These are phyloP conservation scores for Calonectria pseudoreteaudii DNA, from an alignment of 2,329 filamentous ascomycete genomes.

Conservation along the genomic window DNA sequence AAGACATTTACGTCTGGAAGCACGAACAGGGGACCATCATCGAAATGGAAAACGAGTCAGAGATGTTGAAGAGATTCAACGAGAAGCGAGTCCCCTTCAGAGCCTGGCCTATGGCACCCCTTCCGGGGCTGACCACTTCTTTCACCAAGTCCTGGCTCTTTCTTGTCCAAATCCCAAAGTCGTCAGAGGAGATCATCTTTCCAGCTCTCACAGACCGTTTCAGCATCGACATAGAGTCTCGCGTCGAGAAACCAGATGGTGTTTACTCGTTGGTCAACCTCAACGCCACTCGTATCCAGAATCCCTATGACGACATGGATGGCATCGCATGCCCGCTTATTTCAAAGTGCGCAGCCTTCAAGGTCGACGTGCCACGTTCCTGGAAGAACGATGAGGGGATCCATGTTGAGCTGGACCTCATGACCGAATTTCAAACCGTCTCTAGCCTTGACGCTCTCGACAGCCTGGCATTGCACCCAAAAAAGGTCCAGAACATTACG, in stretches of 20 bases:
- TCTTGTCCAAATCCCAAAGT: slow-evolving; percentile 41
- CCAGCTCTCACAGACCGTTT: slow-evolving; percentile 45
- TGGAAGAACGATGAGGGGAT: slow-evolving; percentile 40
- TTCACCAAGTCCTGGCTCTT: slow-evolving; percentile 49
- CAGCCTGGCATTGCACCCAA: slow-evolving; percentile 28
- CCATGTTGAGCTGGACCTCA: slow-evolving; percentile 58
- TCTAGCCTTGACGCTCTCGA: slow-evolving; percentile 45
- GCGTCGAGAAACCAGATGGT: slow-evolving; percentile 33
- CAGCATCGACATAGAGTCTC: slow-evolving; percentile 40
- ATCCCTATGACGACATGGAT: slow-evolving; percentile 45
- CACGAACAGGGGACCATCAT: slow-evolving; percentile 49
- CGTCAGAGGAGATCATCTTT: slow-evolving; percentile 36
- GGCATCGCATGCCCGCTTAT: slow-evolving; percentile 15
- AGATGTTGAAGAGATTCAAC: slow-evolving; percentile 42
- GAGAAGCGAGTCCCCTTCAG: slow-evolving; percentile 32
- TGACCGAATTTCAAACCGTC: slow-evolving; percentile 74
- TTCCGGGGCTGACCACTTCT: slow-evolving; percentile 43
- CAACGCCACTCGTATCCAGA: slow-evolving; percentile 40
- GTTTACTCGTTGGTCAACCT: slow-evolving; percentile 43
- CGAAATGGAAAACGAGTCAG: slow-evolving; percentile 49
- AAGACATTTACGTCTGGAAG: slow-evolving; percentile 41
- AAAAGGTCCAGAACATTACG: slow-evolving; percentile 34
- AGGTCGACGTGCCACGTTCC: slow-evolving; percentile 48
- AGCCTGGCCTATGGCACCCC: slow-evolving; percentile 47
- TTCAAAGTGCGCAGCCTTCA: slow-evolving; percentile 46